Percentiles rank a stretch among this genome's conserved stretches.
These are phyloP conservation scores for Fraxinus anomala DNA, from an alignment of 257 asterid genomes.

Conservation along the genomic window DNA sequence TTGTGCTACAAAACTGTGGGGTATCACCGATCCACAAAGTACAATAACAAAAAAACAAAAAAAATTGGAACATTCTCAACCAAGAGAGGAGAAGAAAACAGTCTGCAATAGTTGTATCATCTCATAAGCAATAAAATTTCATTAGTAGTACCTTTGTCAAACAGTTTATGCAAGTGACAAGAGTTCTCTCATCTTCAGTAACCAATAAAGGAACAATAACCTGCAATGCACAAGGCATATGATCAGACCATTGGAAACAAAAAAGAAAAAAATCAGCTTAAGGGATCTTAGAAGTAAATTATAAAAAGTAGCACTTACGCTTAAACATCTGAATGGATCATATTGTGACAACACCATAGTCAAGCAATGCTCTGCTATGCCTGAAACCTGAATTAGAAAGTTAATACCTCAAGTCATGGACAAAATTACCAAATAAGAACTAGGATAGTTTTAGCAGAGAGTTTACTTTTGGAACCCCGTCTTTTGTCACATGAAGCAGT, in stretches of 20 bases:
- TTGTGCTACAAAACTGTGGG: not conserved
- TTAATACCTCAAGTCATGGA: constrained; percentile 24
- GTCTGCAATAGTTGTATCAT: not conserved
- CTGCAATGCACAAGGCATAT: constrained; percentile 42
- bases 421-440: constrained; percentile 7
- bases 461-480: constrained; percentile 69
- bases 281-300: constrained; percentile 13
- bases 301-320: constrained; percentile 53
- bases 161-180: constrained; percentile 94
- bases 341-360: constrained; percentile 72
- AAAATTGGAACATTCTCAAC: not conserved
- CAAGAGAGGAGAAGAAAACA: not conserved
- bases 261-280: not conserved
- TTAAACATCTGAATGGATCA: constrained; percentile 89
- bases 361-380: constrained; percentile 89
- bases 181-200: constrained; percentile 96
- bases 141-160: constrained; percentile 75
- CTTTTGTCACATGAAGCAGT: constrained; percentile 84
- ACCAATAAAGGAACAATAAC: constrained; percentile 92
- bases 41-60: not conserved
- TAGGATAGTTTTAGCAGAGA: constrained; percentile 23
- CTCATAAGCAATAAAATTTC: constrained; percentile 16
- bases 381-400: constrained; percentile 64
- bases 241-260: not conserved
- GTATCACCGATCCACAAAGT: not conserved